A percentile compares a stretch with the other conserved stretches of the same genome.
phyloP scores from a whole-genome alignment of 371 early-diverging fungal genomes.

The Zopfochytrium polystomum region DNA sequence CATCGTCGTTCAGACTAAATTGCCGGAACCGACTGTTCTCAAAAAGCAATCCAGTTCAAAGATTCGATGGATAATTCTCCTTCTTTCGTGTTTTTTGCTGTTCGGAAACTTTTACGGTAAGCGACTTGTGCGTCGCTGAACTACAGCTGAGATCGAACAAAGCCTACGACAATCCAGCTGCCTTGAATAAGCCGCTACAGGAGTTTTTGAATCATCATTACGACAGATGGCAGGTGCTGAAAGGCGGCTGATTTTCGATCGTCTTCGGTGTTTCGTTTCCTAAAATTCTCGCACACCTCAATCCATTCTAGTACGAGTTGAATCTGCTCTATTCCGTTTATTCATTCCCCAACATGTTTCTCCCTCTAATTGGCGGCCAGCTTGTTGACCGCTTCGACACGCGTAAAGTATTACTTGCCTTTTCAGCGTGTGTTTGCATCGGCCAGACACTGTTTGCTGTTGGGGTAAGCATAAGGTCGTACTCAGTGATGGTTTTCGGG shows the following conservation, averaged over 20 bases:
- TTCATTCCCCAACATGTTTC: slow-evolving; percentile 72
- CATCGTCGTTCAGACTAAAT: too few relatives aligned
- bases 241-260: too few relatives aligned
- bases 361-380: slow-evolving; percentile 65
- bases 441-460: slow-evolving; percentile 63
- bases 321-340: slow-evolving; percentile 70
- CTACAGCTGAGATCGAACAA: too few relatives aligned
- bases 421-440: slow-evolving; percentile 55
- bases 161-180: slow-evolving; percentile 72
- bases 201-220: slow-evolving; percentile 55
- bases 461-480: slow-evolving; percentile 1
- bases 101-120: too few relatives aligned
- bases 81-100: too few relatives aligned
- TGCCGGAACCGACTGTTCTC: too few relatives aligned
- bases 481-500: slow-evolving; percentile 48
- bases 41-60: too few relatives aligned
- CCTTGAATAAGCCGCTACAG: slow-evolving; percentile 61
- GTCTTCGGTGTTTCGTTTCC: too few relatives aligned
- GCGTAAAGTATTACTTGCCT: slow-evolving; percentile 49
- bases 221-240: slow-evolving; percentile 48
- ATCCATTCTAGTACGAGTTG: too few relatives aligned
- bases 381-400: slow-evolving; percentile 54
- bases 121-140: too few relatives aligned
- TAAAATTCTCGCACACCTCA: too few relatives aligned
- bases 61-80: too few relatives aligned